Percentiles rank a stretch among this genome's conserved stretches.
Conservation (phyloP, 148 eudicot species). For the Fallopia convolvulus region DNA sequence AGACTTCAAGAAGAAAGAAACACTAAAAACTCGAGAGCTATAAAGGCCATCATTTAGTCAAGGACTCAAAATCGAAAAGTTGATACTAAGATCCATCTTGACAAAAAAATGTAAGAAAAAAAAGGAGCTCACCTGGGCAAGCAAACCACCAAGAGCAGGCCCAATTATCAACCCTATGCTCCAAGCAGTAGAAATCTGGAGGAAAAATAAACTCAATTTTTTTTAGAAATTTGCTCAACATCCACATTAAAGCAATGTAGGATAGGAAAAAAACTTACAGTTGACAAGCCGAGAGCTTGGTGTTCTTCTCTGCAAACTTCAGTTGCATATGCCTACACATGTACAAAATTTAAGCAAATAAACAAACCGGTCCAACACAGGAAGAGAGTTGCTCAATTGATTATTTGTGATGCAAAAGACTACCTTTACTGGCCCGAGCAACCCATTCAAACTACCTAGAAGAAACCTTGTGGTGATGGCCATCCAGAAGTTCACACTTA, state of each 20-base stretch:
- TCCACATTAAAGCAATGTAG: not conserved
- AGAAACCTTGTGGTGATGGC: constrained; percentile 76
- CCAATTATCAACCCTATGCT: constrained; percentile 87
- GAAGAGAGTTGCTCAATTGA: not conserved
- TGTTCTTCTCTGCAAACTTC: constrained; percentile 73
- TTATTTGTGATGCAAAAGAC: not conserved
- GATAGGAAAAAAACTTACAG: constrained; percentile 40
- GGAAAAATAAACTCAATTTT: not conserved
- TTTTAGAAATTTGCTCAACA: not conserved
- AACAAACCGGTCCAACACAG: not conserved
- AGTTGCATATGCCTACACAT: constrained; percentile 67
- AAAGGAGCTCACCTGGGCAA: constrained; percentile 62
- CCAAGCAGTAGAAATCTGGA: constrained; percentile 72
- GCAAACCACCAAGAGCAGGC: constrained; percentile 86
- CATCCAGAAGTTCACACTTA: constrained; percentile 86
- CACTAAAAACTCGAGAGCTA: not conserved
- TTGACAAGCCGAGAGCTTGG: constrained; percentile 67
- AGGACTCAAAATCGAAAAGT: not conserved
- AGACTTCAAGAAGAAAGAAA: not conserved
- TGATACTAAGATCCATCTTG: not conserved
- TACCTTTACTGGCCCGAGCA: constrained; percentile 90
- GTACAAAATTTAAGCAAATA: not conserved
- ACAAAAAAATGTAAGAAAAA: not conserved
- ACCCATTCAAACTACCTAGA: constrained; percentile 71
- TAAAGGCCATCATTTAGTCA: not conserved